These are phyloP conservation scores for Kodamaea alishanica DNA, from an alignment of 1,139 yeast species.

Conservation along the genomic window DNA sequence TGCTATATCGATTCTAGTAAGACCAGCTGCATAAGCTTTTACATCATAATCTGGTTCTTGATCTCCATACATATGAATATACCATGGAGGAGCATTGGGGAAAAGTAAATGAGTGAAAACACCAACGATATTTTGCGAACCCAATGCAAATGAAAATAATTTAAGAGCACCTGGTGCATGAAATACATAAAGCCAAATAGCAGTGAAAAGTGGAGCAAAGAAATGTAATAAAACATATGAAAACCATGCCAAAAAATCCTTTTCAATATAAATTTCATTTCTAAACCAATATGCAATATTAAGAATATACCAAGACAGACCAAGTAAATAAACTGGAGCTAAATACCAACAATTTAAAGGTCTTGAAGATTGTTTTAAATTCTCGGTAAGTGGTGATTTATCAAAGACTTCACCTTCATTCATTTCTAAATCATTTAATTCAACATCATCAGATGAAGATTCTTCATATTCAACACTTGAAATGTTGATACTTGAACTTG, in stretches of 20 bases:
- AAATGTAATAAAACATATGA: conserved; percentile 61
- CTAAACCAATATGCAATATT: conserved; percentile 39
- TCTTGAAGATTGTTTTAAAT: conserved; percentile 8
- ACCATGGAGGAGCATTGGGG: conserved; percentile 76
- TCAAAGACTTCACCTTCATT: conserved; percentile 8
- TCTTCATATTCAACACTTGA: neutral
- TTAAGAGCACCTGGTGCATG: conserved; percentile 59
- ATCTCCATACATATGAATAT: conserved; percentile 56
- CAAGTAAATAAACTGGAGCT: conserved; percentile 29
- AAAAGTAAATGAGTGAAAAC: conserved; percentile 56
- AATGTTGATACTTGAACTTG: no score
- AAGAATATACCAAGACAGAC: conserved; percentile 36
- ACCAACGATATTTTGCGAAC: conserved; percentile 57
- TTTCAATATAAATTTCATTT: conserved; percentile 25
- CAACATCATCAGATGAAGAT: conserved; percentile 1
- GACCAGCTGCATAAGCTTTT: conserved; percentile 69
- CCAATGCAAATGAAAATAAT: conserved; percentile 50
- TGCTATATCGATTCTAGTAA: conserved; percentile 59
- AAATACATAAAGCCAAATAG: conserved; percentile 62
- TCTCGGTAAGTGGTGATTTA: conserved; percentile 1
- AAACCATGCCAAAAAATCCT: conserved; percentile 57
- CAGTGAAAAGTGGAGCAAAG: conserved; percentile 57
- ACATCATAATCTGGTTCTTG: conserved; percentile 53
- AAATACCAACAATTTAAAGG: conserved; percentile 22
- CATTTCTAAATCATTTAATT: conserved; percentile 7